Conservation (phyloP, 2,329 filamentous ascomycete species). For the Xylaria hypoxylon region DNA sequence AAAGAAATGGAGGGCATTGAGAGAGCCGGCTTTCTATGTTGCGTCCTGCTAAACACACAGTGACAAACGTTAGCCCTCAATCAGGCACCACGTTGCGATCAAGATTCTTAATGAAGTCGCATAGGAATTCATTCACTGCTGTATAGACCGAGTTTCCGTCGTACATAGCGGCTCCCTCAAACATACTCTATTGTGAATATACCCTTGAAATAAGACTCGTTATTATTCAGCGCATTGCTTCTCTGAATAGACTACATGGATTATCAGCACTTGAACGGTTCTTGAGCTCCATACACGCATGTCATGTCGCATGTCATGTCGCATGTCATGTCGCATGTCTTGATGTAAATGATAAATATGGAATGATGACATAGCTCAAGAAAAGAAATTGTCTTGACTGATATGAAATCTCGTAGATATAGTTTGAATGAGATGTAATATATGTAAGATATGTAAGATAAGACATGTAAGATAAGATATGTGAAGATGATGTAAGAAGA, state of each 20-base stretch:
- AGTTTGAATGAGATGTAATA: conserved; percentile 1
- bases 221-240: background rate
- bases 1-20: background rate
- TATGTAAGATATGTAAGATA: too few species aligned
- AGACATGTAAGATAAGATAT: too few species aligned
- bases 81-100: background rate
- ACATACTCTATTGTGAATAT: background rate
- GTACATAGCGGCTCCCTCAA: background rate
- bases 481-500: conserved; percentile 13
- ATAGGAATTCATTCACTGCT: background rate
- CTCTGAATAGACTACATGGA: background rate
- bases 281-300: too few species aligned
- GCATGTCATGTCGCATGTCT: background rate
- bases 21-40: background rate
- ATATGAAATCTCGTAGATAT: background rate
- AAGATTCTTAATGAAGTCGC: too few species aligned
- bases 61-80: background rate
- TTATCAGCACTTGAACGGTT: background rate
- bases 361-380: too few species aligned
- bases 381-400: too few species aligned
- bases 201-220: background rate
- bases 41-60: background rate
- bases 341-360: background rate
- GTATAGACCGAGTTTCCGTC: background rate
- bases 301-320: background rate